Percentiles rank a stretch among this genome's conserved stretches.
phyloP scores from a whole-genome alignment of 2,329 filamentous ascomycete genomes.

The Colletotrichum limetticola region DNA sequence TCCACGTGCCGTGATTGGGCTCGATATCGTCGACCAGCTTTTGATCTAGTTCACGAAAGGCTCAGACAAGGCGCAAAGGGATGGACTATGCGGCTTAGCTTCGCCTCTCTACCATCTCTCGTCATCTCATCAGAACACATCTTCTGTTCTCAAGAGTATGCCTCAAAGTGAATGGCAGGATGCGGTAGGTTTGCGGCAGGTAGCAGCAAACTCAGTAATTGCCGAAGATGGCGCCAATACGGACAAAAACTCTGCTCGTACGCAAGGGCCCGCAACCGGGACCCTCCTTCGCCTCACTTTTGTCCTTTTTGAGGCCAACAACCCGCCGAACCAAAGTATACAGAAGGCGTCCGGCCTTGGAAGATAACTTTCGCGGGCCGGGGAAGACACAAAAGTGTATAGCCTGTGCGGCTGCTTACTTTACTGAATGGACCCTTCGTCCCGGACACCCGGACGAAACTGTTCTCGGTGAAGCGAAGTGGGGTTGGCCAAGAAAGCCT shows the following conservation, averaged over 20 bases:
- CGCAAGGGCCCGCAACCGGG: neutral
- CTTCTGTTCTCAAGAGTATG: neutral
- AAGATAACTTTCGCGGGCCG: constrained; percentile 22
- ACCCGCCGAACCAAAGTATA: constrained; percentile 2
- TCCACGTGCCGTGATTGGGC: neutral
- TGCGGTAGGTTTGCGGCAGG: neutral
- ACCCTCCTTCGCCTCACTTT: constrained; percentile 18
- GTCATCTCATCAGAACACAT: neutral
- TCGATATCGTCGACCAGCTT: neutral
- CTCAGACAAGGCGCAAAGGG: neutral
- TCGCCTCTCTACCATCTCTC: neutral
- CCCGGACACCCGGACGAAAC: neutral
- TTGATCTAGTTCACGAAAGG: neutral
- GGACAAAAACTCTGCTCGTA: neutral
- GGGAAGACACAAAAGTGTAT: neutral
- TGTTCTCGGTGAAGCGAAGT: neutral
- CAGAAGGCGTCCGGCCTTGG: constrained; percentile 12
- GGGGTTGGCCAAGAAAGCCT: neutral
- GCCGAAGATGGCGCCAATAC: neutral
- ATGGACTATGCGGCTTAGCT: neutral
- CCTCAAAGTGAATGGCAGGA: neutral
- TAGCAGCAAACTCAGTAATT: neutral
- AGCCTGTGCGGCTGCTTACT: too few species aligned
- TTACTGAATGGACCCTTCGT: constrained; percentile 5
- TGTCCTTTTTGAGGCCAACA: neutral